Conservation (phyloP, 306 rosid species). For the Castanospermum australe region DNA sequence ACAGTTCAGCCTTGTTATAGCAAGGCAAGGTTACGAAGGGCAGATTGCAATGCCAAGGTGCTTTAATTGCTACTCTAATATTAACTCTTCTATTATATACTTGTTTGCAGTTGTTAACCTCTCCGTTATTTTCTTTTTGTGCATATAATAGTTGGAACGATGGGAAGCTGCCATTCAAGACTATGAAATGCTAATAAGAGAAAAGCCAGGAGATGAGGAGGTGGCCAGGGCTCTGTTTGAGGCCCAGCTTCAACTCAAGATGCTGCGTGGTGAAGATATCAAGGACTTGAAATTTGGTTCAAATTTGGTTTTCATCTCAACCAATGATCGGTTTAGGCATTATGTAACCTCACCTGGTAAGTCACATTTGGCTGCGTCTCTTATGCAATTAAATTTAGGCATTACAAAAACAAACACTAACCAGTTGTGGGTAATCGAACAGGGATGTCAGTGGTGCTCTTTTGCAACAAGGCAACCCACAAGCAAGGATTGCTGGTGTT, state of each 20-base stretch:
- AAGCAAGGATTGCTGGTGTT: conserved; percentile 59
- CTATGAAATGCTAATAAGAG: conserved; percentile 76
- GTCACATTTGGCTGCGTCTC: not conserved
- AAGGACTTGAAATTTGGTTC: conserved; percentile 78
- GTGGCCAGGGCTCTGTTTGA: conserved; percentile 87
- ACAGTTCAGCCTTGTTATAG: conserved; percentile 69
- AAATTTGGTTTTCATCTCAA: conserved; percentile 68
- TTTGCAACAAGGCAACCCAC: conserved; percentile 66
- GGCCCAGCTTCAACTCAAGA: conserved; percentile 69
- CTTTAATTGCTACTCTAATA: conserved; percentile 5
- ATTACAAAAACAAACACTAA: not conserved
- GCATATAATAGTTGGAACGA: conserved; percentile 66
- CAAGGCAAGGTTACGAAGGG: conserved; percentile 89
- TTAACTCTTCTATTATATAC: not conserved
- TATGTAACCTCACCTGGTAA: conserved; percentile 85
- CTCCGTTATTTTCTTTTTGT: not conserved
- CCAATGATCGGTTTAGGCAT: conserved; percentile 81
- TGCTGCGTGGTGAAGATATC: conserved; percentile 66
- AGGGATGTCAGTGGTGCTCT: conserved; percentile 94
- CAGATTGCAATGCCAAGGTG: conserved; percentile 89
- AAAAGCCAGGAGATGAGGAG: conserved; percentile 87
- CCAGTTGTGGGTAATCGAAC: not conserved
- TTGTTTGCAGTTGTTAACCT: not conserved
- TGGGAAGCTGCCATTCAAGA: conserved; percentile 93
- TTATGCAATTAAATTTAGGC: not conserved